phyloP scores from a whole-genome alignment of 192 early-diverging fungal genomes.

The Martensiomyces pterosporus region DNA sequence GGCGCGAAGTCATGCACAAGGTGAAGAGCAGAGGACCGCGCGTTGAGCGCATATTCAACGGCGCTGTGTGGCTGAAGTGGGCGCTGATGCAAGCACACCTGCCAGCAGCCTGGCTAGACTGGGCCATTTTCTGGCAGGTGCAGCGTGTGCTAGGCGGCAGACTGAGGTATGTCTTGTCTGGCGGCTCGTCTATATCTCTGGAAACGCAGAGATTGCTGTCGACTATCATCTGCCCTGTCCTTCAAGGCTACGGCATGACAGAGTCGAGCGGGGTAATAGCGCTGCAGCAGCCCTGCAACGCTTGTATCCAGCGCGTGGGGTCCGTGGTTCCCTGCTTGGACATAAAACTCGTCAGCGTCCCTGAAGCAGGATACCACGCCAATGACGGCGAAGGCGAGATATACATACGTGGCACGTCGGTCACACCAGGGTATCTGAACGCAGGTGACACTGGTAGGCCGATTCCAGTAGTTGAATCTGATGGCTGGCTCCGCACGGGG shows the following conservation, averaged over 20 bases:
- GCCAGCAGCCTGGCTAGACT: slow-evolving; percentile 56
- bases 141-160: slow-evolving; percentile 77
- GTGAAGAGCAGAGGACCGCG: slow-evolving; percentile 45
- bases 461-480: slow-evolving; percentile 59
- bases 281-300: slow-evolving; percentile 52
- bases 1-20: slow-evolving; percentile 66
- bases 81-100: slow-evolving; percentile 50
- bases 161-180: slow-evolving; percentile 67
- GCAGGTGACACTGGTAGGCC: slow-evolving; percentile 65
- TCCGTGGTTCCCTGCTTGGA: slow-evolving; percentile 64
- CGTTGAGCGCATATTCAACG: slow-evolving; percentile 61
- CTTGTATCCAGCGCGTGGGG: slow-evolving; percentile 59
- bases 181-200: slow-evolving; percentile 76
- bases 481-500: slow-evolving; percentile 80
- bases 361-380: slow-evolving; percentile 57
- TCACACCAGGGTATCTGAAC: slow-evolving; percentile 80
- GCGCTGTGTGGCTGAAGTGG: slow-evolving; percentile 62
- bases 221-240: slow-evolving; percentile 60
- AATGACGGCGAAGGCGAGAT: slow-evolving; percentile 68
- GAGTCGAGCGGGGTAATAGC: slow-evolving; percentile 65
- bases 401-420: slow-evolving; percentile 66
- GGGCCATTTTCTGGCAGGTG: slow-evolving; percentile 78
- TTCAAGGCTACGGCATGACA: slow-evolving; percentile 79
- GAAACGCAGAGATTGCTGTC: slow-evolving; percentile 82
- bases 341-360: slow-evolving; percentile 68